These are phyloP conservation scores for Cylindricascospora bacillispora DNA, from an alignment of 1,139 yeast genomes.

Conservation along the genomic window DNA sequence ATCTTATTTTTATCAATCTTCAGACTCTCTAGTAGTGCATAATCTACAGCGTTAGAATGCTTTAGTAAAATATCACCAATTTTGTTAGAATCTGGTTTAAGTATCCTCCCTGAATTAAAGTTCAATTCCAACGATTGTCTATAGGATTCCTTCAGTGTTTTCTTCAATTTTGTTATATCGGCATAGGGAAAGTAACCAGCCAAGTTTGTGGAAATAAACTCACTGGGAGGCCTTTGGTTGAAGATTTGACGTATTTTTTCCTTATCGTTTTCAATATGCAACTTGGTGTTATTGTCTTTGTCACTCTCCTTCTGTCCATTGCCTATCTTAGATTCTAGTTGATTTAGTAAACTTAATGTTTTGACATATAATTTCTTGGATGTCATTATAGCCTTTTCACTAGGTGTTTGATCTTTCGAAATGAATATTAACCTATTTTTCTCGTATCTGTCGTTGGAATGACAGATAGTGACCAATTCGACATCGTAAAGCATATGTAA, in stretches of 20 bases:
- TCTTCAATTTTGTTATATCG: constrained; percentile 55
- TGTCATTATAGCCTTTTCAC: constrained; percentile 52
- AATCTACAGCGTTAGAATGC: constrained; percentile 47
- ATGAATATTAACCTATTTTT: constrained; percentile 65
- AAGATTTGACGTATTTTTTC: constrained; percentile 42
- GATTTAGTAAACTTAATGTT: constrained; percentile 15
- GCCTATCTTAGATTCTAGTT: constrained; percentile 5
- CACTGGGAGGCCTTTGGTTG: constrained; percentile 91
- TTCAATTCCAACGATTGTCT: constrained; percentile 56
- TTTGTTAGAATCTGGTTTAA: constrained; percentile 20
- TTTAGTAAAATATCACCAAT: constrained; percentile 59
- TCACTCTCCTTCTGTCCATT: neutral
- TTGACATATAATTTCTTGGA: constrained; percentile 35
- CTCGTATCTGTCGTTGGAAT: constrained; percentile 57
- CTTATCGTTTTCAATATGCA: constrained; percentile 14
- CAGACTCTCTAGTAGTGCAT: constrained; percentile 31
- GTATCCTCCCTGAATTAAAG: constrained; percentile 10
- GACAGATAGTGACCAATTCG: constrained; percentile 73
- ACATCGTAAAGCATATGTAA: constrained; percentile 56
- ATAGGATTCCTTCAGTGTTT: constrained; percentile 75
- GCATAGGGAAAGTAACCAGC: constrained; percentile 90
- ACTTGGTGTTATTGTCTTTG: constrained; percentile 1
- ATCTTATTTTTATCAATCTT: no score
- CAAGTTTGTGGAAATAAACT: constrained; percentile 76
- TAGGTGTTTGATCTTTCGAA: constrained; percentile 49